Base-by-base conservation (phyloP, 75 land plant species). In the Selaginella moellendorffii region DNA sequence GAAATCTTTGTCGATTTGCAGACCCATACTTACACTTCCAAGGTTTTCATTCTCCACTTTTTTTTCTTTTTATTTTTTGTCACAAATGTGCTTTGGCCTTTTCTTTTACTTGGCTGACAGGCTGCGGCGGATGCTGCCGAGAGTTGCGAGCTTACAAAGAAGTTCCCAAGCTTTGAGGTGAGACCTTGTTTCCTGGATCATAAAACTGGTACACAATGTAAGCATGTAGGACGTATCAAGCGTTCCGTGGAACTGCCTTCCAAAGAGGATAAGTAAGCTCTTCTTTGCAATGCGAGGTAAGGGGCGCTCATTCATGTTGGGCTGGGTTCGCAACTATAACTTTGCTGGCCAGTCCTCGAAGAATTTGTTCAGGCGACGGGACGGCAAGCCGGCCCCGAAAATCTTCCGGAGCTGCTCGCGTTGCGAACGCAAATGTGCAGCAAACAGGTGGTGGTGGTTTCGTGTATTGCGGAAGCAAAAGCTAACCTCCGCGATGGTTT, bases 1-100 rank as follows among this genome's bases (percentile, higher is more conserved):
- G 86, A 86, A 71, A 82, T 93, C 26, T 93, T 89, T 82, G 96
- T 86, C 63, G 98, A 93, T 72, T 65, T 93, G 69, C 84, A 85
- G 71, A 79, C 70, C 28, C 79, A 86, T 71, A 68, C 75, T 10
- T 93, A 82, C 64, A 64, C 79, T 21, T 79, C 88, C 74, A 65
- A 69, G 77, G 77, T 75, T 56, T 46, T 46, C 18, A 10, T 46
- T 18, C 51, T 10, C 18, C 51, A 46, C 51, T 10, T 46, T 46
- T 46, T 10, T 10, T 46, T 46, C 51, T 10, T 46, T 46, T 18
- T 18, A 46, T 10, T 46, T 18, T 36, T 26, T 0, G 22, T 36
- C 24, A 1, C 31, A 29, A 54, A 54, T 53, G 27, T 53, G 22
- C 63, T 2, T 36, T 5, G 14, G 14, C 14, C 10, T 36, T 36